phyloP scores from a whole-genome alignment of 73 alveolate species.

The Symbiodinium pilosum region DNA sequence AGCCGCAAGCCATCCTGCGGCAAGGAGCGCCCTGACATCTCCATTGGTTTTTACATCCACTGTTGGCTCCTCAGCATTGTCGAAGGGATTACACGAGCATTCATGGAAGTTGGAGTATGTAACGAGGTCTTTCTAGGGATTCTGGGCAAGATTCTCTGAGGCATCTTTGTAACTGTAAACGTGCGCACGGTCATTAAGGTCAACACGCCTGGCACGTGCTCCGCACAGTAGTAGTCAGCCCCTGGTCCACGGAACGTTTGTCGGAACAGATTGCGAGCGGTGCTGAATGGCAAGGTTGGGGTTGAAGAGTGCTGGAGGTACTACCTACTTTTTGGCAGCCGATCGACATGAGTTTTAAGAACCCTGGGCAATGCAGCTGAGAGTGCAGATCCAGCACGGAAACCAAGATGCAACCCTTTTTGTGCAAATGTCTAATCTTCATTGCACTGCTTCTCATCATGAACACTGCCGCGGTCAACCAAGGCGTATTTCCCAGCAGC shows the following conservation, averaged over 20 bases:
- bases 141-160: too few species aligned
- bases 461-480: neutral
- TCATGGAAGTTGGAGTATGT: neutral
- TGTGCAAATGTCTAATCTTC: neutral
- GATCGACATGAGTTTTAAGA: neutral
- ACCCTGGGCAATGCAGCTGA: neutral
- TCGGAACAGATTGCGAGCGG: too few species aligned
- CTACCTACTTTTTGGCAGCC: neutral
- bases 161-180: too few species aligned
- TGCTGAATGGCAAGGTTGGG: neutral
- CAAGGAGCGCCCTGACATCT: constrained; percentile 47
- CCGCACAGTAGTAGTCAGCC: too few species aligned
- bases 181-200: too few species aligned
- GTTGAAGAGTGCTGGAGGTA: neutral
- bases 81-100: neutral
- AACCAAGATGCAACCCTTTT: too few species aligned
- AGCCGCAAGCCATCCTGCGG: too few species aligned
- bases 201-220: too few species aligned
- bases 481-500: constrained; percentile 45
- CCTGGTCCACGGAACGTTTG: too few species aligned
- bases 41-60: constrained; percentile 53
- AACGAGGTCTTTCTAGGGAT: too few species aligned
- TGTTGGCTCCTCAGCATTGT: too few species aligned
- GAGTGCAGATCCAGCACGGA: neutral
- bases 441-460: too few species aligned